Conservation (phyloP, 1,139 yeast species). For the Taphrina confusa region DNA sequence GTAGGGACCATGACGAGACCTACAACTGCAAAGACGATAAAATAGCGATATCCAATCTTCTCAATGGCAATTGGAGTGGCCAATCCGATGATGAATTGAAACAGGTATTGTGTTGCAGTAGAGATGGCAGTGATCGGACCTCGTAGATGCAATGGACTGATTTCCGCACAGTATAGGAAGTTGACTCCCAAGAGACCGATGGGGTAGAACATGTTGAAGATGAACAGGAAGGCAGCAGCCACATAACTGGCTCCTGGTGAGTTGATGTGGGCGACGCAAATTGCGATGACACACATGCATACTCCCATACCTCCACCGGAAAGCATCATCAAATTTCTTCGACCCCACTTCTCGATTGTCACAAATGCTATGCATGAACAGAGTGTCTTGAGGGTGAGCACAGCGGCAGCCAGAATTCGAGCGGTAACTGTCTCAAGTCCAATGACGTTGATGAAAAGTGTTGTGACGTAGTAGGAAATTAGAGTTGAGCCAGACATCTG, state of each 20-base stretch:
- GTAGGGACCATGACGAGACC: conserved; percentile 49
- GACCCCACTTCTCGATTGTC: conserved; percentile 85
- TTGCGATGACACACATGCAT: conserved; percentile 44
- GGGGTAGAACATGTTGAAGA: conserved; percentile 39
- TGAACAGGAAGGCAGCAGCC: conserved; percentile 38
- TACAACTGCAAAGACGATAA: conserved; percentile 50
- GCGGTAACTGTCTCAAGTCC: conserved; percentile 81
- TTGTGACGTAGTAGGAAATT: conserved; percentile 42
- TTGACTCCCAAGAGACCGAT: conserved; percentile 39
- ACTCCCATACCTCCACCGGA: conserved; percentile 79
- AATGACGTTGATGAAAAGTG: conserved; percentile 62
- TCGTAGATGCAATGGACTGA: conserved; percentile 39
- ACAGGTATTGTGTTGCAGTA: conserved; percentile 39
- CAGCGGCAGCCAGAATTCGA: conserved; percentile 87
- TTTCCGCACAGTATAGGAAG: conserved; percentile 39
- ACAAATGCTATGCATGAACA: conserved; percentile 91
- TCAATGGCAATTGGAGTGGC: conserved; percentile 57
- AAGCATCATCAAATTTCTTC: conserved; percentile 73
- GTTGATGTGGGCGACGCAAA: conserved; percentile 18
- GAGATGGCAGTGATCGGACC: conserved; percentile 39
- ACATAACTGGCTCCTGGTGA: conserved; percentile 35
- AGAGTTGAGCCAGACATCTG: conserved; percentile 92
- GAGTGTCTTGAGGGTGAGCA: conserved; percentile 68
- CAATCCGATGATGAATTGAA: conserved; percentile 41
- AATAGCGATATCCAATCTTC: conserved; percentile 52